These are phyloP conservation scores for Botrytis pseudocinerea DNA, from an alignment of 2,329 filamentous ascomycete genomes.

Conservation along the genomic window DNA sequence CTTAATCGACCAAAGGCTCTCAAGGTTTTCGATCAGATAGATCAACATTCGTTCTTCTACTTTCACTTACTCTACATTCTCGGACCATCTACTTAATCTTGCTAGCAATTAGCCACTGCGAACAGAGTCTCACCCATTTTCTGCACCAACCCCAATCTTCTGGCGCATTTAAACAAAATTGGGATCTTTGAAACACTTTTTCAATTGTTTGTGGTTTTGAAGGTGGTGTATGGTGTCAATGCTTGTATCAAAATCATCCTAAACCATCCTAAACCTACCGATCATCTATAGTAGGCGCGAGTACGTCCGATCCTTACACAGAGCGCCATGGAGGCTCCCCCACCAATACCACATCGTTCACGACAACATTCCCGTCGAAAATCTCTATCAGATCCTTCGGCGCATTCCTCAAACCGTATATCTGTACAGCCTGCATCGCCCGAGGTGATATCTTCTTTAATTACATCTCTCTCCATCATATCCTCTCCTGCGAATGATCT, in stretches of 20 bases:
- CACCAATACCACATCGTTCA: constrained; percentile 35
- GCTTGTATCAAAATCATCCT: constrained; percentile 31
- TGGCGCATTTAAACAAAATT: constrained; percentile 20
- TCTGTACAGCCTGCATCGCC: constrained; percentile 48
- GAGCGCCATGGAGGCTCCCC: constrained; percentile 37
- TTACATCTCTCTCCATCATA: constrained; percentile 68
- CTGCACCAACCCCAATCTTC: background rate
- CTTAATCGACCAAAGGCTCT: background rate
- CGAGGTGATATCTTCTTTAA: constrained; percentile 69
- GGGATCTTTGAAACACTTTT: constrained; percentile 32
- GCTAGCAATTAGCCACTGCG: background rate
- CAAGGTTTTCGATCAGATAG: background rate
- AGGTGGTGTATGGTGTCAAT: constrained; percentile 32
- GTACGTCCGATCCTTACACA: constrained; percentile 30
- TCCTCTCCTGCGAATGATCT: constrained; percentile 67
- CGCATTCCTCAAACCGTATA: constrained; percentile 36
- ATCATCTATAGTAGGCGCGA: constrained; percentile 18
- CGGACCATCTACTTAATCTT: background rate
- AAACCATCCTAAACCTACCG: constrained; percentile 24
- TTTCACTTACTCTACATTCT: background rate
- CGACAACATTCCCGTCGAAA: constrained; percentile 38
- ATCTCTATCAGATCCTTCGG: constrained; percentile 37
- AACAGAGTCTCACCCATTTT: constrained; percentile 8
- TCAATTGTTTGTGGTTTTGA: constrained; percentile 28
- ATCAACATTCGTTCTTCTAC: constrained; percentile 10